phyloP scores from a whole-genome alignment of 2,329 filamentous ascomycete genomes.

The Sclerotinia minor region DNA sequence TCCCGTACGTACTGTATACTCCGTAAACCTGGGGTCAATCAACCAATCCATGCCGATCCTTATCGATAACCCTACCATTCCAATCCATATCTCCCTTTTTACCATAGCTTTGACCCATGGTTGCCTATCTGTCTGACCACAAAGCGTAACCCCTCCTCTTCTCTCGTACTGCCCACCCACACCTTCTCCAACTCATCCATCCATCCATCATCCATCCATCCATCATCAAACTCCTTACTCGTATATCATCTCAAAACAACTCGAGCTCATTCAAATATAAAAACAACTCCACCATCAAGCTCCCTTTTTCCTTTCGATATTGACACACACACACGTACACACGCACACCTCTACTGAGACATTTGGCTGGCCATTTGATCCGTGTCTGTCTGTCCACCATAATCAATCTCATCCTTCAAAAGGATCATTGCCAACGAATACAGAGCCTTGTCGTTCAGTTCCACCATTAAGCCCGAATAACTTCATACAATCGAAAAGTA shows the following conservation, averaged over 20 bases:
- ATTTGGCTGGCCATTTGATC: constrained; percentile 1
- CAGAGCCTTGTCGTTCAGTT: constrained; percentile 14
- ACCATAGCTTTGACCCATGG: neutral
- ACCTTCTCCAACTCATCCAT: neutral
- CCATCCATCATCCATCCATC: neutral
- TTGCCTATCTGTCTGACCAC: constrained; percentile 17
- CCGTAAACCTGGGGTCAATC: neutral
- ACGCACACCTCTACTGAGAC: neutral
- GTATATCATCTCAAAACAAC: neutral
- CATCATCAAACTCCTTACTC: neutral
- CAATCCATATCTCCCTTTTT: neutral
- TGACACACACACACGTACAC: neutral
- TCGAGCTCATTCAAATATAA: neutral
- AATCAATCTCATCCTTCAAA: neutral
- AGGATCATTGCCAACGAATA: constrained; percentile 9
- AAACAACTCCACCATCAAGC: neutral
- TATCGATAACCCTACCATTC: neutral
- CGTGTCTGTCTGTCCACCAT: neutral
- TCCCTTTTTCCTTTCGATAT: neutral
- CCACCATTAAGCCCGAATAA: neutral
- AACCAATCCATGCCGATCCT: neutral
- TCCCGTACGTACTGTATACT: too few relatives aligned
- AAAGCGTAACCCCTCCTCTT: constrained; percentile 12
- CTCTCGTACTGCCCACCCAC: neutral
- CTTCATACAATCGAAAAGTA: neutral